Evolutionary conservation across 1,284 basidiomycete genomes (phyloP).

Genomic region (Sporisorium scitamineum): DNA sequence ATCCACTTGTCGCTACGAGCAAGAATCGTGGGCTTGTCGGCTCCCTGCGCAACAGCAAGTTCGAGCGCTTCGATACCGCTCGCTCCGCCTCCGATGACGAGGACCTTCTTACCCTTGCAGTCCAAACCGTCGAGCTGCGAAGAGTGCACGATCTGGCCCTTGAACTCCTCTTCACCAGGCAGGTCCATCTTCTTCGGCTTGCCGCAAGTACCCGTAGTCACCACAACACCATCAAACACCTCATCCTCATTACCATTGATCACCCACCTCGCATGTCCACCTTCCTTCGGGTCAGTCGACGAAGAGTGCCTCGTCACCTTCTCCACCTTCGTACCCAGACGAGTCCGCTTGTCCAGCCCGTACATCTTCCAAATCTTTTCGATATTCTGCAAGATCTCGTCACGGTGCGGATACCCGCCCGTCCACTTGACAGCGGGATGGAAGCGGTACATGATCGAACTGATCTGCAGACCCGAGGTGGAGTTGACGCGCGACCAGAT

Average conservation of each 20-base stretch:
- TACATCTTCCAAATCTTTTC: conserved; percentile 74
- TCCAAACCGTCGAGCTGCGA: conserved; percentile 73
- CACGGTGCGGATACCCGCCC: conserved; percentile 72
- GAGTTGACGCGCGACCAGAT: conserved; percentile 77
- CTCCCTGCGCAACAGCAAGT: conserved; percentile 70
- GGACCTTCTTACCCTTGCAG: conserved; percentile 71
- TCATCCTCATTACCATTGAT: conserved; percentile 70
- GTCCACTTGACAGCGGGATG: conserved; percentile 61
- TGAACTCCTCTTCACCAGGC: conserved; percentile 72
- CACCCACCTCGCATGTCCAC: conserved; percentile 73
- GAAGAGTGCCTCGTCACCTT: conserved; percentile 64
- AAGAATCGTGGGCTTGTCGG: conserved; percentile 72
- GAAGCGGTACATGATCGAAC: conserved; percentile 72
- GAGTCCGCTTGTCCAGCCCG: conserved; percentile 73
- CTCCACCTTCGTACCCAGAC: conserved; percentile 71
- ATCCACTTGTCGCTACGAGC: conserved; percentile 70
- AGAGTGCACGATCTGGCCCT: conserved; percentile 74
- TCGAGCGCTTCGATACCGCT: conserved; percentile 77
- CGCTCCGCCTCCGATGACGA: conserved; percentile 75
- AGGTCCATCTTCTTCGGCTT: conserved; percentile 73
- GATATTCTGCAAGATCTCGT: conserved; percentile 76
- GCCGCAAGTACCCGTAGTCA: conserved; percentile 75
- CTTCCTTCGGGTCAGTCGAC: conserved; percentile 67
- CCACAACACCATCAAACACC: conserved; percentile 76
- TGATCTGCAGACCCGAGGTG: conserved; percentile 76